Percentiles rank a stretch among this genome's conserved stretches.
These are phyloP conservation scores for Carallia brachiata DNA, from an alignment of 345 rosid genomes.

Conservation along the genomic window DNA sequence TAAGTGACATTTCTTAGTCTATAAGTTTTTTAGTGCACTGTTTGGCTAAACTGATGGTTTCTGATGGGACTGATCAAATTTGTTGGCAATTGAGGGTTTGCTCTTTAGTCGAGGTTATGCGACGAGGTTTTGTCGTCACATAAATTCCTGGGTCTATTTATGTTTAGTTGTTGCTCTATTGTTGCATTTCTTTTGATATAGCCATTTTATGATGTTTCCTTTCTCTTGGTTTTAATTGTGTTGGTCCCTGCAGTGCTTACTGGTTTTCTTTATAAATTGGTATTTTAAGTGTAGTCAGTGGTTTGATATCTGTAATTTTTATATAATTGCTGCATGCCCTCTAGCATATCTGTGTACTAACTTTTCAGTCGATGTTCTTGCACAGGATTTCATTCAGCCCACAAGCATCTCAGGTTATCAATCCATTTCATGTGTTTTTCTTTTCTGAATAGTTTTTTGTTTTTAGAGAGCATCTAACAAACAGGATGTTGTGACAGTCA, in stretches of 20 bases:
- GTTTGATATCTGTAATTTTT: not conserved
- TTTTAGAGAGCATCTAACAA: not conserved
- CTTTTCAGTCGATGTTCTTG: constrained; percentile 11
- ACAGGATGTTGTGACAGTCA: too few relatives aligned
- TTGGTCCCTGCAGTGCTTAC: not conserved
- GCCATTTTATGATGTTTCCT: not conserved
- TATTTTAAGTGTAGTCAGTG: not conserved
- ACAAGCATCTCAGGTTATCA: constrained; percentile 70
- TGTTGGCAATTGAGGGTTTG: not conserved
- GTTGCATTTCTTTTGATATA: not conserved
- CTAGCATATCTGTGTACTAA: constrained; percentile 3
- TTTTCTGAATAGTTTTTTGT: not conserved
- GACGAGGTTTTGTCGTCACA: not conserved
- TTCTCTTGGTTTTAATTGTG: not conserved
- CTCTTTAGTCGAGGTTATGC: too few relatives aligned
- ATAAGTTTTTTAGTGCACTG: not conserved
- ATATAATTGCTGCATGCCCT: not conserved
- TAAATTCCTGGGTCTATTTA: not conserved
- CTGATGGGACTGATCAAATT: not conserved
- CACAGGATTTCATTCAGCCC: constrained; percentile 60
- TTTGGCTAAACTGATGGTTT: not conserved
- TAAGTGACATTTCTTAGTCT: not conserved
- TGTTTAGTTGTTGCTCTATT: not conserved
- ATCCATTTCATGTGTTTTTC: constrained; percentile 6
- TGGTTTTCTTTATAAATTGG: not conserved